Evolutionary conservation across 2,329 filamentous ascomycete genomes (phyloP), one percentile per base, ranked within the genome.

Genomic region (Cytospora mali): DNA sequence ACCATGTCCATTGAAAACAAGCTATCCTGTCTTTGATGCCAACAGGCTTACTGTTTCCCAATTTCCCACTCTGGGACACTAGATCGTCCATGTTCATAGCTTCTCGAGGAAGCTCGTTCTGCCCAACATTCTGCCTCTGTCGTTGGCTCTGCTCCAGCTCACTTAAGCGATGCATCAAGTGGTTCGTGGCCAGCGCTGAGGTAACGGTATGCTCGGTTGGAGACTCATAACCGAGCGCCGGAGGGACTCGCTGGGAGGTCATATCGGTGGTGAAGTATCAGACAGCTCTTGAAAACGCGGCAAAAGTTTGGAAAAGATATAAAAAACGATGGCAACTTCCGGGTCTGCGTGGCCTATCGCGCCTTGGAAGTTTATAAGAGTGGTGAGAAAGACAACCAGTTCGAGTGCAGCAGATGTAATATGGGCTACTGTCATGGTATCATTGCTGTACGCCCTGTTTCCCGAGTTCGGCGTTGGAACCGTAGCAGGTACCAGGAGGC

Each of bases 1-100:
- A 94, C 81, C 88, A 94, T 0, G 90, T 92, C 91, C 91, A 94
- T 68, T 78, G 79, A 66, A 80, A 80, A 64, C 80, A 84, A 48
- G 76, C 78, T 63, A 85, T 80, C 39, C 83, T 75, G 65, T 84
- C 82, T 42, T 78, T 75, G 54, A 84, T 69, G 18, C 80, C 74
- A 52, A 83, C 74, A 11, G 16, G 27, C 18, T 50, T 27, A 1
- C 14, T 35, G 21, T 21, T 21, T 2, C 52, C 74, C 16, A 64
- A 55, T 50, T 71, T 73, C 57, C 73, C 71, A 18, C 69, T 68
- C 55, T 71, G 70, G 42, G 72, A 71, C 35, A 78, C 70, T 62
- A 77, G 70, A 64, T 74, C 69, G 39, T 76, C 74, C 33, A 78
- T 66, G 50, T 57, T 39, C 16, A 23, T 59, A 21, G 50, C 46